Evolutionary conservation across 2,329 filamentous ascomycete species (phyloP), one percentile per base, ranked within the genome.

Genomic region (Penicillium sp.): DNA sequence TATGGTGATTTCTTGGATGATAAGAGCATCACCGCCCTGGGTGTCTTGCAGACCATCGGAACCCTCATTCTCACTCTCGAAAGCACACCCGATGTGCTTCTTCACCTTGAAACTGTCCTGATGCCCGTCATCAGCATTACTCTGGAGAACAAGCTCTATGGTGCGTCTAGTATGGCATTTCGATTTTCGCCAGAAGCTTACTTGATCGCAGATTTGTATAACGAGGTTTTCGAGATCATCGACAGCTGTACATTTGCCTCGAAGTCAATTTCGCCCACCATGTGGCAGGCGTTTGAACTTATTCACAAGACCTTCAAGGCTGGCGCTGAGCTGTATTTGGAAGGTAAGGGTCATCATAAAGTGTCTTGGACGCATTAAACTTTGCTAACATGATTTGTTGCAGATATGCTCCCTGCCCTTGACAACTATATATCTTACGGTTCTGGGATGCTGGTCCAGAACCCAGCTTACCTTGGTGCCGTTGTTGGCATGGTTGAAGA

Each of bases 361-460:
- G 17, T 11, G 1, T 17, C 16, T 13, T 40, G 2, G 20, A 13
- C 23, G 7, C 20, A 7, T 7, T 3, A 15, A 7, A 2, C 13
- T 18, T 25, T 16, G 15, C 23, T 13, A 23, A 27, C 14, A 1
- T 39, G 16, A 20, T 25, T 8, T 50, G 14, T 14, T 10, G 5
- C 14, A 71, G 93, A 98, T 57, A 98, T 98, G 93, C 82, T 98
- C 11, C 93, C 93, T 4, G 93, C 93, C 0, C 78, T 98, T 17
- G 93, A 98, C 71, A 98, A 98, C 74, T 97, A 94, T 64, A 88
- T 98, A 37, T 86, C 93, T 56, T 98, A 94, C 60, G 93, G 93
- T 41, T 83, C 86, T 29, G 77, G 83, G 14, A 84, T 85, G 57
- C 75, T 98, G 43, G 74, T 86, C 15, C 82, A 93, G 63, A 94